Percentiles rank a stretch among this genome's conserved stretches.
phyloP scores from a whole-genome alignment of 2,329 filamentous ascomycete species.

The Madurella fahalii region DNA sequence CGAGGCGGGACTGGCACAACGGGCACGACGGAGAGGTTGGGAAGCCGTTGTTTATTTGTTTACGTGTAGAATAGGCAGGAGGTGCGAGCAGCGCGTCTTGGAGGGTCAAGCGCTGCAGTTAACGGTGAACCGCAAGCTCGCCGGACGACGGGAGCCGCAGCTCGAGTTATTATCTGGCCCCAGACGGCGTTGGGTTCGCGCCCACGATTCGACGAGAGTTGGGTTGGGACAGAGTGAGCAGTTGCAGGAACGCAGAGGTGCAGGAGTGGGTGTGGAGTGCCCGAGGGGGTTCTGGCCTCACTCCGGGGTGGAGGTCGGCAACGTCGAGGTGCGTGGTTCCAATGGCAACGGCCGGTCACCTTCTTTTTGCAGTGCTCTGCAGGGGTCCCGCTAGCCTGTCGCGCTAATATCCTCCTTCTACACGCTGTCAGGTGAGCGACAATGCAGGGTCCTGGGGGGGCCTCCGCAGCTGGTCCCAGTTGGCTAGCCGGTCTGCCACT shows the following conservation, averaged over 20 bases:
- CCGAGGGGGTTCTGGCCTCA: conserved; percentile 11
- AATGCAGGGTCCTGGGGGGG: conserved; percentile 15
- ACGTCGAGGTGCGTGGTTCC: conserved; percentile 25
- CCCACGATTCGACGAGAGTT: conserved; percentile 23
- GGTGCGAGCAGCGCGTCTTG: conserved; percentile 11
- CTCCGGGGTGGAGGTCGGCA: conserved; percentile 12
- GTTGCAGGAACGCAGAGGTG: conserved; percentile 16
- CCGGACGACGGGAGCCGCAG: conserved; percentile 17
- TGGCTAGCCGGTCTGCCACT: conserved; percentile 17
- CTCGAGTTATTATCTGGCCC: conserved; percentile 25
- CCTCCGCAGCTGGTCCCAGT: conserved; percentile 13
- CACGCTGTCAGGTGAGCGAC: conserved; percentile 26
- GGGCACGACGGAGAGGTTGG: neutral
- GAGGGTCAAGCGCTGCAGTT: conserved; percentile 3
- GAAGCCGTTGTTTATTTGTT: conserved; percentile 24
- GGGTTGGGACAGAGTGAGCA: conserved; percentile 17
- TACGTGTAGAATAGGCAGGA: conserved; percentile 13
- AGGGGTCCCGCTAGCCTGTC: conserved; percentile 12
- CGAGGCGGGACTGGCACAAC: conserved; percentile 10
- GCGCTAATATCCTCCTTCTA: conserved; percentile 18
- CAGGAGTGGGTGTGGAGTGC: conserved; percentile 16
- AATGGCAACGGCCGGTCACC: conserved; percentile 15
- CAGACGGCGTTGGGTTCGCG: conserved; percentile 23
- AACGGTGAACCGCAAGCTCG: conserved; percentile 10
- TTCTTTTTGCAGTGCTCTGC: conserved; percentile 9